phyloP scores from a whole-genome alignment of 2,329 filamentous ascomycete species.

The Teratosphaeria epicoccoides region DNA sequence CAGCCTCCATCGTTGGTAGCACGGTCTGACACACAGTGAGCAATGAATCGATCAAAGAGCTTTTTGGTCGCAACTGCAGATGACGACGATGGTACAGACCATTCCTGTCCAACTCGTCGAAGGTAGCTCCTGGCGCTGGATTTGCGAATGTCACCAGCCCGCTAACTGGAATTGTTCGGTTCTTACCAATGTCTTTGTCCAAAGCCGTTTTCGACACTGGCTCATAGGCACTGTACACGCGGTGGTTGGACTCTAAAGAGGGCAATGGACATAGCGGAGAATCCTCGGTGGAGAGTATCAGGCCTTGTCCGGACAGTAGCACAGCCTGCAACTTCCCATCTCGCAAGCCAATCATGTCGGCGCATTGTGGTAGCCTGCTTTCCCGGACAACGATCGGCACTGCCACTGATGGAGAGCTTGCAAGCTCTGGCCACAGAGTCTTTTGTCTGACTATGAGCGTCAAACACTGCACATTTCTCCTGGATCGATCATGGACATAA shows the following conservation, averaged over 20 bases:
- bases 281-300: slow-evolving; percentile 17
- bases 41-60: slow-evolving; percentile 13
- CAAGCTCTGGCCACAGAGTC: slow-evolving; percentile 16
- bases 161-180: slow-evolving; percentile 14
- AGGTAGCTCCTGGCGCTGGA: slow-evolving; percentile 11
- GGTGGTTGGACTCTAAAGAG: slow-evolving; percentile 10
- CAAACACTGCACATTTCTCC: slow-evolving; percentile 13
- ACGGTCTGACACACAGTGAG: slow-evolving; percentile 20
- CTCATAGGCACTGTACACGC: slow-evolving; percentile 14
- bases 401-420: slow-evolving; percentile 7
- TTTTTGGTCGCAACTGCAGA: slow-evolving; percentile 17
- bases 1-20: slow-evolving; percentile 16
- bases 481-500: slow-evolving; percentile 19
- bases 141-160: slow-evolving; percentile 8
- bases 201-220: background rate
- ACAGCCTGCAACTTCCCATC: slow-evolving; percentile 11
- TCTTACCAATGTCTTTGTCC: slow-evolving; percentile 18
- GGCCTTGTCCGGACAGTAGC: slow-evolving; percentile 13
- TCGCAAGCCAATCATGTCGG: slow-evolving; percentile 16
- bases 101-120: slow-evolving; percentile 18
- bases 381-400: slow-evolving; percentile 14
- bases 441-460: slow-evolving; percentile 18
- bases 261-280: slow-evolving; percentile 14
- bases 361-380: slow-evolving; percentile 5
- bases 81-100: slow-evolving; percentile 19